These are phyloP conservation scores for Hyphodiscus sp. DNA, from an alignment of 2,329 filamentous ascomycete species.

Conservation along the genomic window DNA sequence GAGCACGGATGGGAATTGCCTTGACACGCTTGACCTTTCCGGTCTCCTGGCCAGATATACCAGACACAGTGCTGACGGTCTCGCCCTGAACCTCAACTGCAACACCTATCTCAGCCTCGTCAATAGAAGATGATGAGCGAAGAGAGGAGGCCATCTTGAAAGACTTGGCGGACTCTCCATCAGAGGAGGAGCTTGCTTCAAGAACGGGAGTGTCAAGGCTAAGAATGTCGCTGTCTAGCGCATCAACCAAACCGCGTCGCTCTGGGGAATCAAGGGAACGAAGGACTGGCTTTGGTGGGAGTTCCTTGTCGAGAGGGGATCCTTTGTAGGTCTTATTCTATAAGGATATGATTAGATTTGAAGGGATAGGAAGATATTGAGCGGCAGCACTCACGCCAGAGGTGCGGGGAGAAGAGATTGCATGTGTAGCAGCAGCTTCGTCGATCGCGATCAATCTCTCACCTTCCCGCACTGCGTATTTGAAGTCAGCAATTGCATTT, in stretches of 20 bases:
- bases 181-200: not conserved
- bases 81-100: not conserved
- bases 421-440: not conserved
- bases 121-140: not conserved
- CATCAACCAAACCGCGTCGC: constrained; percentile 3
- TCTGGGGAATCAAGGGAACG: constrained; percentile 1
- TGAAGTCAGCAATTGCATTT: not conserved
- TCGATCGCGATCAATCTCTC: not conserved
- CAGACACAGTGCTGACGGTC: not conserved
- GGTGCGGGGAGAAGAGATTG: not conserved
- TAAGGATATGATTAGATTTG: not conserved
- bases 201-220: not conserved
- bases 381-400: not conserved
- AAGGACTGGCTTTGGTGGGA: constrained; percentile 6
- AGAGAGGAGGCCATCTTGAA: not conserved
- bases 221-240: not conserved
- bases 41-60: not conserved
- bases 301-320: constrained; percentile 1
- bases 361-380: not conserved
- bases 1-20: not conserved
- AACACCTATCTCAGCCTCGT: not conserved
- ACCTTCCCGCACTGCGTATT: not conserved
- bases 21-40: not conserved
- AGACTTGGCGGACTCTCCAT: constrained; percentile 1
- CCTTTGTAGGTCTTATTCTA: not conserved